Conservation (phyloP, 1,139 yeast genomes). For the Suhomyces ambrosiae region DNA sequence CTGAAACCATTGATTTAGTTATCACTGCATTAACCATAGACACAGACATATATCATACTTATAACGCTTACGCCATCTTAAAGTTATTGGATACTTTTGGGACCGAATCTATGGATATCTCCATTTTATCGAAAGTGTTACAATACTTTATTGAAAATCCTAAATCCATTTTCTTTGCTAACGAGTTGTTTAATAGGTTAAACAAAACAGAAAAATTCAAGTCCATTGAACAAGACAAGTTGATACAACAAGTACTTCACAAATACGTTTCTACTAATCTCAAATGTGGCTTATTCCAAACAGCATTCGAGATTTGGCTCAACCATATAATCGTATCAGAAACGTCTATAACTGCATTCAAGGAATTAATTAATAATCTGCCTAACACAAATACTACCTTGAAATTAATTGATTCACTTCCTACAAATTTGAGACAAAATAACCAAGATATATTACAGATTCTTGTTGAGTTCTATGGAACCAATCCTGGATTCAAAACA, state of each 20-base stretch:
- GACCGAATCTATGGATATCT: background rate
- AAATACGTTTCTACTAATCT: conserved; percentile 10
- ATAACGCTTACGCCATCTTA: conserved; percentile 16
- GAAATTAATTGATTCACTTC: conserved; percentile 1
- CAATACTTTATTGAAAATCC: conserved; percentile 12
- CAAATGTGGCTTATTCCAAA: conserved; percentile 11
- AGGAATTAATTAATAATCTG: background rate
- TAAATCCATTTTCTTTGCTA: conserved; percentile 17
- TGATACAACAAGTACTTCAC: conserved; percentile 4
- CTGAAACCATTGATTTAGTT: conserved; percentile 8
- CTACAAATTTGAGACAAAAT: conserved; percentile 1
- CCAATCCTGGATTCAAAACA: conserved; percentile 1
- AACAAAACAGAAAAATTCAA: background rate
- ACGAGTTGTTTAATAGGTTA: conserved; percentile 10
- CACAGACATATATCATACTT: conserved; percentile 10
- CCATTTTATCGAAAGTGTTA: conserved; percentile 2
- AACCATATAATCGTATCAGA: conserved; percentile 3
- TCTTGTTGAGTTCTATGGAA: conserved; percentile 10
- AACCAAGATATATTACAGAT: conserved; percentile 4
- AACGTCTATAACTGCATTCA: background rate
- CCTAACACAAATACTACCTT: conserved; percentile 1
- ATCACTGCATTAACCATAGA: conserved; percentile 14
- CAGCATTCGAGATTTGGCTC: conserved; percentile 13
- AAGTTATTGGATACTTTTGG: conserved; percentile 13
- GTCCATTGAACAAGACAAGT: conserved; percentile 1